Base-by-base conservation (phyloP, 2,329 filamentous ascomycete species). In the Cordyceps tenuipes region DNA sequence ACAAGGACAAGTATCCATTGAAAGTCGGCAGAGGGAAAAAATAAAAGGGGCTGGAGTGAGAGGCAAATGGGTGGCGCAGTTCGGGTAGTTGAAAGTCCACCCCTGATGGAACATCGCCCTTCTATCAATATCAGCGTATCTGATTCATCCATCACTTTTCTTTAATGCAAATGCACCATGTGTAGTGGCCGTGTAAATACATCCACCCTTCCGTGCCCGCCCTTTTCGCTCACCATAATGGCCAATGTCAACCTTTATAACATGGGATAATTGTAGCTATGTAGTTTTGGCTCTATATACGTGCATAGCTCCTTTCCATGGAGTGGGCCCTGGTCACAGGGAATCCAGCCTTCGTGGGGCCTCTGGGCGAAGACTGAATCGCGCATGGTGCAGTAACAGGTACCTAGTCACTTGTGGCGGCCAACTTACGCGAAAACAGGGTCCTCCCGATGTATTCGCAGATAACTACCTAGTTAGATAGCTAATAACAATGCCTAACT, bases 261-360 rank as follows among this genome's bases (percentile, higher is more conserved):
- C 23, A 23, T 23, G 4, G 23, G 23, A 3, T 3, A 23, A 23
- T 23, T 23, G 23, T 23, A n/a, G n/a, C n/a, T n/a, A 23, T 23
- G 23, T 23, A 23, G 23, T 23, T 23, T 4, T 23, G 23, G 2
- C 23, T 23, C 23, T 23, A 23, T 23, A 23, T 23, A 23, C 23
- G 4, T 23, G 23, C 23, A 23, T 23, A 23, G 23, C 34, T 36
- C 34, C 34, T 36, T 36, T 2, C n/a, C 3, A 47, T 8, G 3
- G 29, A 29, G 46, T 57, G 55, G 55, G 34, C 21, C 31, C 34
- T 43, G 46, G 46, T 50, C 46, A 57, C 23, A 50, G 34, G 46
- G 46, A 50, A 47, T 21, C 36, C 46, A 57, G 46, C 55, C 55
- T 43, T 49, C 55, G 46, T 57, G 55, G 55, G 46, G 46, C 55